These are phyloP conservation scores for Saturnispora gosingensis DNA, from an alignment of 805 yeast genomes.

Conservation along the genomic window DNA sequence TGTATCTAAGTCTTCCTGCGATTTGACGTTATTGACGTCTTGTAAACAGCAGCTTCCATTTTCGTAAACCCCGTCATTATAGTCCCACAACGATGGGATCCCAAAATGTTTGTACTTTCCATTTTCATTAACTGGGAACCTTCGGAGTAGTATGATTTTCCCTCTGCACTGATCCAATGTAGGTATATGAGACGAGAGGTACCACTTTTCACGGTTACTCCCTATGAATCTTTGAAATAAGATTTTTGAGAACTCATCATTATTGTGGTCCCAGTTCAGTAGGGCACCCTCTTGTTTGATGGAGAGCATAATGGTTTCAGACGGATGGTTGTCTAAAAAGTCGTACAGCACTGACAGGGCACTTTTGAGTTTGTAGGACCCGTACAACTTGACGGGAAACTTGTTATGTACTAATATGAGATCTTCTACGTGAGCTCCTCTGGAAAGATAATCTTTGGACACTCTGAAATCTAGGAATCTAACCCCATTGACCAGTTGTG, in stretches of 20 bases:
- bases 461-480: constrained; percentile 62
- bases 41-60: constrained; percentile 56
- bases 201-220: constrained; percentile 48
- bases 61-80: constrained; percentile 59
- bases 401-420: constrained; percentile 66
- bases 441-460: constrained; percentile 43
- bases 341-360: constrained; percentile 49
- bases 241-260: constrained; percentile 55
- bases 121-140: constrained; percentile 55
- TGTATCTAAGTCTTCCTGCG: constrained; percentile 41
- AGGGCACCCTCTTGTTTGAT: constrained; percentile 63
- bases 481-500: constrained; percentile 65
- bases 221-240: constrained; percentile 50
- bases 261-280: constrained; percentile 50
- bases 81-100: constrained; percentile 61
- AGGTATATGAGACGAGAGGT: constrained; percentile 47
- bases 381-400: constrained; percentile 59
- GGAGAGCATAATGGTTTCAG: constrained; percentile 59
- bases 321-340: constrained; percentile 41
- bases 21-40: constrained; percentile 60
- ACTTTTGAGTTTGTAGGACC: constrained; percentile 43
- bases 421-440: constrained; percentile 35
- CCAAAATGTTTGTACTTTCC: constrained; percentile 38
- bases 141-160: constrained; percentile 53
- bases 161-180: constrained; percentile 56